Conservation (phyloP, 2,329 filamentous ascomycete species). For the Domatiomyces catenatus region DNA sequence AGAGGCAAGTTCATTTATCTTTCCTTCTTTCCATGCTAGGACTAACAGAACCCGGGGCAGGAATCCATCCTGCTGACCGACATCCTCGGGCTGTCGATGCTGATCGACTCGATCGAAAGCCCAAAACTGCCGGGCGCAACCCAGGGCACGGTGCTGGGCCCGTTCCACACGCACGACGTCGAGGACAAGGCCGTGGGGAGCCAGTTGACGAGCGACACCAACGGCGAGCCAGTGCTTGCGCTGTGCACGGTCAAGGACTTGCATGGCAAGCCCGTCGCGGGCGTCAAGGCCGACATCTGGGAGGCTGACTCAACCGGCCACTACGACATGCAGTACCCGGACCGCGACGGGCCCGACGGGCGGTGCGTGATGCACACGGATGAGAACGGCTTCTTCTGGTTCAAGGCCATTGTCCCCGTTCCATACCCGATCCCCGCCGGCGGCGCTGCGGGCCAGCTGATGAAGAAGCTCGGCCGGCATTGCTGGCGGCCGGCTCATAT, state of each 20-base stretch:
- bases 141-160: slow-evolving; percentile 66
- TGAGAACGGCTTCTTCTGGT: slow-evolving; percentile 63
- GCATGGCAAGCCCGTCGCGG: slow-evolving; percentile 44
- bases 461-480: slow-evolving; percentile 54
- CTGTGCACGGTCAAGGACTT: slow-evolving; percentile 58
- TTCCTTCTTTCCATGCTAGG: neutral
- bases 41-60: slow-evolving; percentile 21
- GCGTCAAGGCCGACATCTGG: slow-evolving; percentile 67
- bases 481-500: slow-evolving; percentile 63
- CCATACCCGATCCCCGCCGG: slow-evolving; percentile 69
- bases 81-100: slow-evolving; percentile 60
- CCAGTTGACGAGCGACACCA: slow-evolving; percentile 51
- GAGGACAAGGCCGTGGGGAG: slow-evolving; percentile 39
- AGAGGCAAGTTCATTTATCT: slow-evolving; percentile 25
- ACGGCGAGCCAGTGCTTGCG: slow-evolving; percentile 55
- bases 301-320: slow-evolving; percentile 67
- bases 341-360: slow-evolving; percentile 50
- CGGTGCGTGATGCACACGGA: slow-evolving; percentile 57
- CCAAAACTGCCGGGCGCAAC: slow-evolving; percentile 56
- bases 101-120: slow-evolving; percentile 72
- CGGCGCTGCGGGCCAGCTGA: slow-evolving; percentile 51
- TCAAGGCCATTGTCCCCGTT: slow-evolving; percentile 69
- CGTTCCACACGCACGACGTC: slow-evolving; percentile 72
- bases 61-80: slow-evolving; percentile 76
- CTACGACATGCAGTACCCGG: slow-evolving; percentile 66